These are phyloP conservation scores for Knoxdaviesia proteae DNA, from an alignment of 2,329 filamentous ascomycete genomes.

Conservation along the genomic window DNA sequence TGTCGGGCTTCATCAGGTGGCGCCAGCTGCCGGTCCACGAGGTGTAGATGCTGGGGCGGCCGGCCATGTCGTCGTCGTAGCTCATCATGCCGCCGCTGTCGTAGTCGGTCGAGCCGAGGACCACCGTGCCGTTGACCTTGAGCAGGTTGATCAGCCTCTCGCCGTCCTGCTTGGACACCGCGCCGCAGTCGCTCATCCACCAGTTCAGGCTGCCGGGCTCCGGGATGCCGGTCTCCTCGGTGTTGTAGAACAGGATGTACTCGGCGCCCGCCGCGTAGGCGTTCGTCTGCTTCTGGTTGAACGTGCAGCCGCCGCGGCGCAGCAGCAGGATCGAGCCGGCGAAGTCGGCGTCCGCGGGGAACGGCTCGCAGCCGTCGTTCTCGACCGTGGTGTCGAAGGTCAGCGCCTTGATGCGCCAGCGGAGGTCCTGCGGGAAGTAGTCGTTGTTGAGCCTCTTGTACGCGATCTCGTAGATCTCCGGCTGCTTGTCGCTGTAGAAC, in stretches of 20 bases:
- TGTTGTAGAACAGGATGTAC: constrained; percentile 12
- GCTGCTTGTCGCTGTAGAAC: too few relatives aligned
- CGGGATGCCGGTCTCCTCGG: constrained; percentile 5
- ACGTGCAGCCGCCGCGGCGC: constrained; percentile 13
- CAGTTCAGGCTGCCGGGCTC: too few relatives aligned
- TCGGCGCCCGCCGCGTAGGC: constrained; percentile 8
- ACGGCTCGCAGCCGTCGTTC: constrained; percentile 28
- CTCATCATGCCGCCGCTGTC: too few relatives aligned
- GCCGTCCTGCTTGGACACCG: too few relatives aligned
- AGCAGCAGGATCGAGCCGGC: constrained; percentile 7
- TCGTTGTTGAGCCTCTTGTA: too few relatives aligned
- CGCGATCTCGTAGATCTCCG: too few relatives aligned
- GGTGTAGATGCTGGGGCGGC: constrained; percentile 23
- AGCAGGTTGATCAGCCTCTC: too few relatives aligned
- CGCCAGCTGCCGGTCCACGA: constrained; percentile 32
- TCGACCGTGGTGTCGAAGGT: constrained; percentile 24
- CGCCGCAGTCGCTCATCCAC: too few relatives aligned
- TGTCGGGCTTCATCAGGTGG: constrained; percentile 26
- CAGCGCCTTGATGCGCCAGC: constrained; percentile 18
- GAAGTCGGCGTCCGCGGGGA: constrained; percentile 17
- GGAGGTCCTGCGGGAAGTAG: too few relatives aligned
- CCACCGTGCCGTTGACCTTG: too few relatives aligned
- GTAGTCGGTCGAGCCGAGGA: too few relatives aligned
- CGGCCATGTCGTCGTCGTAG: constrained; percentile 9
- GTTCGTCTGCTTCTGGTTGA: constrained; percentile 9